Evolutionary conservation across 2,329 filamentous ascomycete genomes (phyloP).

Genomic region (Pseudogymnoascus sp.): DNA sequence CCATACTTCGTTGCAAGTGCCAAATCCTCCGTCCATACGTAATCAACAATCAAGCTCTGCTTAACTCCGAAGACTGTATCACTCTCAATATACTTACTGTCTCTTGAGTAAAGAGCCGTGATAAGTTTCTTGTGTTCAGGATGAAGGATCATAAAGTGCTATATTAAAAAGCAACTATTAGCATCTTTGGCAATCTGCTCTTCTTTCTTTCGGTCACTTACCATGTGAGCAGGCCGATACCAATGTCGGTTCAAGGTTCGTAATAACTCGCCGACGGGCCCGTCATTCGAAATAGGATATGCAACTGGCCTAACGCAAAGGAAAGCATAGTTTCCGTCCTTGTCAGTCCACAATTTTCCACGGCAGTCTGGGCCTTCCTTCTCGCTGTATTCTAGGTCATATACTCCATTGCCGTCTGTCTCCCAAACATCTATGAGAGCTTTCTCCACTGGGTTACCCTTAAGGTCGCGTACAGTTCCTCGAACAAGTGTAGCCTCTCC

Average conservation of each 20-base stretch:
- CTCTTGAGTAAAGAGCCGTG: slow-evolving; percentile 70
- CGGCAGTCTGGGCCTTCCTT: slow-evolving; percentile 62
- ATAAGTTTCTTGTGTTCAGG: too few species aligned
- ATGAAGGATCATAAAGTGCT: too few species aligned
- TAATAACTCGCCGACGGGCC: slow-evolving; percentile 70
- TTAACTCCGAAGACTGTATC: slow-evolving; percentile 87
- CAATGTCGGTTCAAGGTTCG: slow-evolving; percentile 62
- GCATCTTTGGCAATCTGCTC: too few species aligned
- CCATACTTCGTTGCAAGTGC: too few species aligned
- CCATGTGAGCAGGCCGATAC: slow-evolving; percentile 69
- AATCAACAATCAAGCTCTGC: slow-evolving; percentile 64
- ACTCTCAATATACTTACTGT: slow-evolving; percentile 73
- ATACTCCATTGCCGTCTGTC: slow-evolving; percentile 69
- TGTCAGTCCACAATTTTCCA: slow-evolving; percentile 62
- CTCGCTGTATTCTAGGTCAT: slow-evolving; percentile 67
- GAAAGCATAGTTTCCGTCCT: slow-evolving; percentile 75
- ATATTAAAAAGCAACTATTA: too few species aligned
- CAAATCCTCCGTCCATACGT: too few species aligned
- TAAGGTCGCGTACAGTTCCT: slow-evolving; percentile 60
- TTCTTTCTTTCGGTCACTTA: too few species aligned
- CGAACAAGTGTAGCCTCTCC: slow-evolving; percentile 66
- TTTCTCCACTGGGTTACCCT: slow-evolving; percentile 53
- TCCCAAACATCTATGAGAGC: slow-evolving; percentile 81
- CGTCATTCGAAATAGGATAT: slow-evolving; percentile 79
- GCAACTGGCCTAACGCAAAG: slow-evolving; percentile 75